phyloP scores from a whole-genome alignment of 2,329 filamentous ascomycete genomes.

The Canariomyces notabilis region DNA sequence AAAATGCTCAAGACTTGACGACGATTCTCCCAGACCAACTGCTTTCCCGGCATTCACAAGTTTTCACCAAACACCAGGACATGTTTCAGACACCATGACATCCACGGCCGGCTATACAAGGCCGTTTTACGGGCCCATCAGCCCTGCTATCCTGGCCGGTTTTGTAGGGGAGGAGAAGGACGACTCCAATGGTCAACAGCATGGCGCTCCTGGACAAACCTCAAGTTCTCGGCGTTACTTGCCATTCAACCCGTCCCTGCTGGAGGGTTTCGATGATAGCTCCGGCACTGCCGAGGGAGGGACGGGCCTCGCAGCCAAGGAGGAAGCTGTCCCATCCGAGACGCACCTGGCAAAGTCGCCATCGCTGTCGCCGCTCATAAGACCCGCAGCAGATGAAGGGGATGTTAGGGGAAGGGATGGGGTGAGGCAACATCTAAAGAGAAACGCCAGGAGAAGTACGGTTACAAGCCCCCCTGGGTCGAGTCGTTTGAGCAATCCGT shows the following conservation, averaged over 20 bases:
- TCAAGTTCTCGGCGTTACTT: conserved; percentile 10
- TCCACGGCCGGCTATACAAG: conserved; percentile 12
- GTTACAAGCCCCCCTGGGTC: not conserved
- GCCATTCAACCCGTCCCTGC: conserved; percentile 11
- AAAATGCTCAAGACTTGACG: not conserved
- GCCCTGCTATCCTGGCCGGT: conserved; percentile 28
- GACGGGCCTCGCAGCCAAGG: not conserved
- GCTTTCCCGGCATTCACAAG: not conserved
- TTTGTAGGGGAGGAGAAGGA: conserved; percentile 30
- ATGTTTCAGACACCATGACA: conserved; percentile 29
- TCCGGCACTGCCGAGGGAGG: not conserved
- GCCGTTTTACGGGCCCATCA: conserved; percentile 29
- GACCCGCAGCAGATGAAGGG: not conserved
- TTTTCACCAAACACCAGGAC: conserved; percentile 9
- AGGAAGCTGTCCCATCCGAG: not conserved
- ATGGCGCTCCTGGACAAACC: not conserved
- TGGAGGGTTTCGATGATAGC: conserved; percentile 13
- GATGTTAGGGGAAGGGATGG: not conserved
- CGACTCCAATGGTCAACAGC: not conserved
- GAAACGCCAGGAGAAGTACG: not conserved
- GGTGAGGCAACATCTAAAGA: not conserved
- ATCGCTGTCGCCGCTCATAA: not conserved
- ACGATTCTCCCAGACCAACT: not conserved
- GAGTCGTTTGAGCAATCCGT: conserved; percentile 25
- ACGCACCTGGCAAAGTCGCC: not conserved